These are phyloP conservation scores for Aquilaria sinensis DNA, from an alignment of 345 rosid species.

Conservation along the genomic window DNA sequence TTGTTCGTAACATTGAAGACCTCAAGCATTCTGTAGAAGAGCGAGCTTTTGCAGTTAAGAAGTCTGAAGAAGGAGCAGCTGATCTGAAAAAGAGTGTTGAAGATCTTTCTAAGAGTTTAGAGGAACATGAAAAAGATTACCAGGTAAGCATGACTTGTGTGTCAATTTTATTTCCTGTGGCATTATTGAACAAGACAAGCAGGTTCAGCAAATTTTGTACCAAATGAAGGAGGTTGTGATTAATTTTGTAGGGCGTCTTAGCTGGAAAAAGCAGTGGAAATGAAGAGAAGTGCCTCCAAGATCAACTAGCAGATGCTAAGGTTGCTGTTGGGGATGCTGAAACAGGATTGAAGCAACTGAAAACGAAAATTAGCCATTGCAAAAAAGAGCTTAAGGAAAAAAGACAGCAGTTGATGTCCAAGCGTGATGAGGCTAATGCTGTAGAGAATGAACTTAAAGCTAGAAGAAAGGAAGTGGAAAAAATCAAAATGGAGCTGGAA, in stretches of 20 bases:
- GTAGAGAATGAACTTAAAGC: conserved; percentile 67
- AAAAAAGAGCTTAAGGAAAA: conserved; percentile 85
- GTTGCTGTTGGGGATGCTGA: conserved; percentile 84
- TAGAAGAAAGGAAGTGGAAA: conserved; percentile 65
- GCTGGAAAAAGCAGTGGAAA: conserved; percentile 94
- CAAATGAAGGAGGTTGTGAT: conserved; percentile 16
- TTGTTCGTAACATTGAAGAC: conserved; percentile 65
- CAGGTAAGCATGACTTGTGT: conserved; percentile 39
- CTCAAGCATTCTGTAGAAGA: conserved; percentile 67
- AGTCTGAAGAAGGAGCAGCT: conserved; percentile 81
- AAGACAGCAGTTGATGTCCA: conserved; percentile 58
- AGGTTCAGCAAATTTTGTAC: neutral
- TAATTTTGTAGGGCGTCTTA: conserved; percentile 60
- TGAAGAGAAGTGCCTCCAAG: conserved; percentile 97
- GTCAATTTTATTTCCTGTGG: neutral
- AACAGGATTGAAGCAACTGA: conserved; percentile 81
- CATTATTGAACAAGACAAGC: neutral
- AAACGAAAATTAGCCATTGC: conserved; percentile 75
- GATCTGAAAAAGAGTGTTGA: conserved; percentile 59
- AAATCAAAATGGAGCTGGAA: conserved; percentile 41
- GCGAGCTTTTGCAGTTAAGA: conserved; percentile 61
- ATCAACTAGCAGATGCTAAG: conserved; percentile 91
- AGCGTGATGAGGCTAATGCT: conserved; percentile 70
- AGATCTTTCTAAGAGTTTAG: conserved; percentile 69
- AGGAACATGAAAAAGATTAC: conserved; percentile 76